phyloP scores from a whole-genome alignment of 2,329 filamentous ascomycete species.

The Talaromyces sp. region DNA sequence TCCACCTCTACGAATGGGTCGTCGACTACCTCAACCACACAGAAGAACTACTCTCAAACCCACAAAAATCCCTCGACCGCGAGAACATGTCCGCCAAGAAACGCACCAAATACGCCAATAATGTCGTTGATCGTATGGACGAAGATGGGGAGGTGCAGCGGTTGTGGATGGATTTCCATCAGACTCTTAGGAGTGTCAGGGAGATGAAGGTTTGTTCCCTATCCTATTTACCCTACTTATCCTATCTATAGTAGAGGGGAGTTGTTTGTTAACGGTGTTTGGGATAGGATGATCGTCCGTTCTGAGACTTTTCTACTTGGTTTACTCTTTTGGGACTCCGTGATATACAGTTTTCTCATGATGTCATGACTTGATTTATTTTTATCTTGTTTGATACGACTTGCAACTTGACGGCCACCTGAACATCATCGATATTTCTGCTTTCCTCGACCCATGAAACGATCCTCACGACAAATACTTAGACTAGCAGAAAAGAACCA shows the following conservation, averaged over 20 bases:
- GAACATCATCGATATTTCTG: not conserved
- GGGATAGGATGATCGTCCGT: not conserved
- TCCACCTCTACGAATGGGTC: conserved; percentile 70
- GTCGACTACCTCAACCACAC: conserved; percentile 56
- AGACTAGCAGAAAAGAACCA: not conserved
- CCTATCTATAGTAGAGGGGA: no score
- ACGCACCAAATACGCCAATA: conserved; percentile 60
- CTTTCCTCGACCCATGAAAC: not conserved
- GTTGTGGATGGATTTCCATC: conserved; percentile 66
- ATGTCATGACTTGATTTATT: not conserved
- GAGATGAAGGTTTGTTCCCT: conserved; percentile 43
- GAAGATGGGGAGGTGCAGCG: conserved; percentile 57
- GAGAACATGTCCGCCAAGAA: conserved; percentile 62
- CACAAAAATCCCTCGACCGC: conserved; percentile 57
- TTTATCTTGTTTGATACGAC: not conserved
- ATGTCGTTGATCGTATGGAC: conserved; percentile 65
- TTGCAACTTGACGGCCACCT: not conserved
- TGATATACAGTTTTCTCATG: not conserved
- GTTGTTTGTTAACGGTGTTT: not conserved
- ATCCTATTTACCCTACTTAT: no score
- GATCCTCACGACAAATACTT: not conserved
- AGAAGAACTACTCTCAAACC: conserved; percentile 58
- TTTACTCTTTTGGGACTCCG: not conserved
- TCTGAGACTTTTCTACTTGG: not conserved
- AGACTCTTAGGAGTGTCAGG: conserved; percentile 59